These are phyloP conservation scores for Aspergillus felis DNA, from an alignment of 2,329 filamentous ascomycete genomes.

Conservation along the genomic window DNA sequence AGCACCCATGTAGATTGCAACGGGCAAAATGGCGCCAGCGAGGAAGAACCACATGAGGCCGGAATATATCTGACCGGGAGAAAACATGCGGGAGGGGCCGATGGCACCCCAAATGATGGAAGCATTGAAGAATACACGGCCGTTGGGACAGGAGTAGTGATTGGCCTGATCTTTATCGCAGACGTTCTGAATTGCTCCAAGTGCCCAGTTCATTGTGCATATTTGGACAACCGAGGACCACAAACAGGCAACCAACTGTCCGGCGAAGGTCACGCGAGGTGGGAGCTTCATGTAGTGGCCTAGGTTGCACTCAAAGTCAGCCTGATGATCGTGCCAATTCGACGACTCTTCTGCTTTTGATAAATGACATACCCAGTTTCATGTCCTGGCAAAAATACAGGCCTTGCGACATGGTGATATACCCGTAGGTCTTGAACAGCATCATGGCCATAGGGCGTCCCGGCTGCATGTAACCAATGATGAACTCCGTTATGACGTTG, in stretches of 20 bases:
- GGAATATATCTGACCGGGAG: constrained; percentile 58
- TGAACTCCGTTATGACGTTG: constrained; percentile 70
- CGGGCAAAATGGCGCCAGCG: constrained; percentile 59
- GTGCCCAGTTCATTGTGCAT: constrained; percentile 43
- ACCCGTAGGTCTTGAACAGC: constrained; percentile 73
- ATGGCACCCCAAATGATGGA: constrained; percentile 72
- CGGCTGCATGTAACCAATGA: constrained; percentile 69
- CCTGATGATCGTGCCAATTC: constrained; percentile 16
- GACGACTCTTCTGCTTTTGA: not conserved
- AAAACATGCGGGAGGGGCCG: constrained; percentile 67
- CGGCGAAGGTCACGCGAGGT: constrained; percentile 49
- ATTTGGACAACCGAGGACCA: constrained; percentile 51
- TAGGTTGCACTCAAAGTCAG: constrained; percentile 5
- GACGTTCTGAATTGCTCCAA: constrained; percentile 58
- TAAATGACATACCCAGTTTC: constrained; percentile 49
- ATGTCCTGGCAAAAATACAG: constrained; percentile 63
- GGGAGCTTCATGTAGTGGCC: constrained; percentile 61
- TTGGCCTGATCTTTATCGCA: constrained; percentile 58
- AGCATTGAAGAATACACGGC: constrained; percentile 62
- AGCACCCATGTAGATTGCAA: constrained; percentile 60
- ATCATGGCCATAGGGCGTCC: constrained; percentile 69
- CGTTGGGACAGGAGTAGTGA: constrained; percentile 57
- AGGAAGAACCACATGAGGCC: constrained; percentile 69
- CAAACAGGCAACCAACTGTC: constrained; percentile 49
- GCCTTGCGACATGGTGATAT: constrained; percentile 64